phyloP scores from a whole-genome alignment of 2,329 filamentous ascomycete genomes.

The Cordyceps javanica region DNA sequence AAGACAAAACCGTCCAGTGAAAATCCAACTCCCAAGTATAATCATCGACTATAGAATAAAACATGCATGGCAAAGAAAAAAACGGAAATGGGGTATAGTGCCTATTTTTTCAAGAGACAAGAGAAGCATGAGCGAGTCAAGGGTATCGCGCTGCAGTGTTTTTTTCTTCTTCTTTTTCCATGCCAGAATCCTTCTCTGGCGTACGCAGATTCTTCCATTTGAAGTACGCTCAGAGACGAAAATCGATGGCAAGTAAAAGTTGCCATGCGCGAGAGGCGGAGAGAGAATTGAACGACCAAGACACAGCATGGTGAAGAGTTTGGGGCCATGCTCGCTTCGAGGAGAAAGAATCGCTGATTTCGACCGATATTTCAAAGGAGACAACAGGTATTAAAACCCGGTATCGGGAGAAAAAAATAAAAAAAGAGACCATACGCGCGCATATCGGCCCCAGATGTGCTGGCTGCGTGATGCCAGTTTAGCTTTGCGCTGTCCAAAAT shows the following conservation, averaged over 20 bases:
- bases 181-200: not conserved
- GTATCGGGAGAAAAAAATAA: not conserved
- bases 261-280: not conserved
- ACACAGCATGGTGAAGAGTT: not conserved
- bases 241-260: not conserved
- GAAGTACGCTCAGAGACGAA: not conserved
- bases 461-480: not conserved
- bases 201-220: not conserved
- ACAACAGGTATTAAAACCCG: too few relatives aligned
- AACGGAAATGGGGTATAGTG: conserved; percentile 13
- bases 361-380: too few relatives aligned
- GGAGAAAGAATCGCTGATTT: too few relatives aligned
- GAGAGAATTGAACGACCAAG: not conserved
- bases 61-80: not conserved
- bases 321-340: not conserved
- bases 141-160: not conserved
- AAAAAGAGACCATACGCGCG: not conserved
- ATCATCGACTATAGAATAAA: not conserved
- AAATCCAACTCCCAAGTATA: not conserved
- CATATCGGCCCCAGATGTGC: not conserved
- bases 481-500: conserved; percentile 11
- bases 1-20: not conserved
- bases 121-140: not conserved
- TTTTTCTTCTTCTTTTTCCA: too few relatives aligned
- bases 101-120: conserved; percentile 13